Percentiles rank a stretch among this genome's conserved stretches.
Conservation (phyloP, 2,329 filamentous ascomycete genomes). For the Amesomyces nigricolor region DNA sequence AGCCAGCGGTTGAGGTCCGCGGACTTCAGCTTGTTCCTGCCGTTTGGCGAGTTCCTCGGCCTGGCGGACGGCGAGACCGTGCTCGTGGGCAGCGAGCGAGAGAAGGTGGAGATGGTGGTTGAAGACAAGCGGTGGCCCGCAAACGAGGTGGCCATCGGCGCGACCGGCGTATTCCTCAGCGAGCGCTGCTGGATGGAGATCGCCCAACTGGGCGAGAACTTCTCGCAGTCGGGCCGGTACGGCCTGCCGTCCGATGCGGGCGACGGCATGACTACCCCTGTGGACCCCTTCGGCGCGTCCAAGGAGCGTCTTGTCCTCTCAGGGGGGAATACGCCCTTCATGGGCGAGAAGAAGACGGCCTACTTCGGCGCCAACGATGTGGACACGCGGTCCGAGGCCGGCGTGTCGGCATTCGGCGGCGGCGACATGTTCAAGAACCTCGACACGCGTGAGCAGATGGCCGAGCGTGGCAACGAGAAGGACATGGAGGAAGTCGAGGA, state of each 20-base stretch:
- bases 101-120: constrained; percentile 86
- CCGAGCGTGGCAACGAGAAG: constrained; percentile 89
- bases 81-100: constrained; percentile 84
- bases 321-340: constrained; percentile 47
- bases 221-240: constrained; percentile 49
- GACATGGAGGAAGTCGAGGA: constrained; percentile 87
- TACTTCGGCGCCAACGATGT: constrained; percentile 77
- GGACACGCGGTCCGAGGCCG: constrained; percentile 85
- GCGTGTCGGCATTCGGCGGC: constrained; percentile 80
- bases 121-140: constrained; percentile 88
- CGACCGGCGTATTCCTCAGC: constrained; percentile 91
- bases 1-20: constrained; percentile 87
- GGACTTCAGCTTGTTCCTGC: constrained; percentile 92
- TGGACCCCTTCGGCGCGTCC: constrained; percentile 55
- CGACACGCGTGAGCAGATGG: constrained; percentile 89
- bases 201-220: constrained; percentile 63
- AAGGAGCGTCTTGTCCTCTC: constrained; percentile 54
- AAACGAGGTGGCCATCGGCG: constrained; percentile 86
- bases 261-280: constrained; percentile 54
- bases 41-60: constrained; percentile 91
- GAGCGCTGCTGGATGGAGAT: constrained; percentile 94
- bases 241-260: constrained; percentile 55
- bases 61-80: constrained; percentile 77
- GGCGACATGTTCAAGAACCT: constrained; percentile 98
- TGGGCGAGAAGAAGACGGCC: constrained; percentile 69